Evolutionary conservation across 176 grass and related monocot genomes (phyloP), one percentile per base, ranked within the genome.

Genomic region (Zizania latifolia): DNA sequence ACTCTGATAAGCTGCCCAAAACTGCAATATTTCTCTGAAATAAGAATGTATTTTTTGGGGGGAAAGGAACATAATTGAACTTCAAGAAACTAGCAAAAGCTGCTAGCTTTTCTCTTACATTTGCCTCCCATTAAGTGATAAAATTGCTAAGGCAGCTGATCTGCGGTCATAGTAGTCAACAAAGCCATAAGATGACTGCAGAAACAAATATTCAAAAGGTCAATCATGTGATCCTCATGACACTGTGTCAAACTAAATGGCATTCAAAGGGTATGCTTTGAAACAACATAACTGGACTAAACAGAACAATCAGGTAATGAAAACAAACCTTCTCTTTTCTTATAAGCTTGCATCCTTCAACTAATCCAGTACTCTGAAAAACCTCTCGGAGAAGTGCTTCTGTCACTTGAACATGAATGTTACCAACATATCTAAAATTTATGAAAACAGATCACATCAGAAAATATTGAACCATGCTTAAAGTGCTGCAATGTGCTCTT

Each of bases 161-260:
- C 83, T 78, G 24, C 86, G 86, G 36, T 95, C 92, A 79, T 86
- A 95, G 53, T 95, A 95, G 67, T 95, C 92, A 91, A 95, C 92
- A 91, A 95, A 95, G 64, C 92, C 92, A 89, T 79, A 95, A 19
- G 92, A 91, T 43, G 89, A 91, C 92, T 95, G 86, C 65, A 91
- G 27, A 36, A 46, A 30, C 10, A 72, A 58, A 72, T 55, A 29
- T 10, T 22, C 2, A 36, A 60, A 21, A 68, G 27, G 37, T 78
- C 54, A 86, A 75, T 77, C 9, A 32, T 70, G 24, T 21, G 6
- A 70, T 69, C 24, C 33, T 77, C 28, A 14, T 2, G 50, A 65
- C 8, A 23, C 10, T 35, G 74, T 63, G 11, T 76, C 12, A 53
- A 51, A 77, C 13, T 37, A 23, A 70, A 70, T 51, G 17, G 32